These are phyloP conservation scores for Cylindrotheca fusiformis DNA, from an alignment of 108 stramenopile genomes.

Conservation along the genomic window DNA sequence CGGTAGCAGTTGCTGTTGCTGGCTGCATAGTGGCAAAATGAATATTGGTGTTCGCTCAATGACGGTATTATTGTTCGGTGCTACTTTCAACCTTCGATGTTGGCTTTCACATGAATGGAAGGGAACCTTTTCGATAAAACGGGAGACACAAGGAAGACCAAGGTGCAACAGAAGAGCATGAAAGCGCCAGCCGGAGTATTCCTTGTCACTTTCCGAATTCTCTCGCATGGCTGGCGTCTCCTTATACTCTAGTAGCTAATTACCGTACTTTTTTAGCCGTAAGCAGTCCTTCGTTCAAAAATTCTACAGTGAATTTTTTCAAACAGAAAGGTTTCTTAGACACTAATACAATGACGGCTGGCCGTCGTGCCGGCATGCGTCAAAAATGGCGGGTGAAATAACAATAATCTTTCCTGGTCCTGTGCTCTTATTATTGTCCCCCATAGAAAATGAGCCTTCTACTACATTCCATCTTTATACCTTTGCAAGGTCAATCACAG, in stretches of 20 bases:
- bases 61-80: neutral
- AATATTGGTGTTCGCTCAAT: neutral
- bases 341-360: too few relatives aligned
- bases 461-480: too few relatives aligned
- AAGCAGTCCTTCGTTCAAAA: too few relatives aligned
- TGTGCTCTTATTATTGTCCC: too few relatives aligned
- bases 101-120: neutral
- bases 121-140: neutral
- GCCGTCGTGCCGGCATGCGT: too few relatives aligned
- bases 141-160: neutral
- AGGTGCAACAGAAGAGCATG: neutral
- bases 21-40: slow-evolving; percentile 12
- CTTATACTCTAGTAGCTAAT: neutral
- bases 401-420: too few relatives aligned
- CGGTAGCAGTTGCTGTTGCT: slow-evolving; percentile 12
- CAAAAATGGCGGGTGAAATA: too few relatives aligned
- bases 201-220: neutral
- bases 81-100: neutral
- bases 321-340: too few relatives aligned
- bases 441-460: too few relatives aligned
- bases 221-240: neutral
- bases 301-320: too few relatives aligned
- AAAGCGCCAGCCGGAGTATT: neutral
- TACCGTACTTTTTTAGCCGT: neutral
- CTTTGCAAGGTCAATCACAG: too few relatives aligned